These are phyloP conservation scores for Prunus persica DNA, from an alignment of 306 rosid species.

Conservation along the genomic window Prunus_persica_NCBIv2 NC_034009.1:18901501-18902000, in stretches of 20 bases:
- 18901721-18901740: constrained; percentile 13
- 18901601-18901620: background rate
- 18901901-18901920: no score
- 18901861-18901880: no score
- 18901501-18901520: background rate
- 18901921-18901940: no score
- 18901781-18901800: constrained; percentile 11
- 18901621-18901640: background rate
- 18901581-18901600: background rate
- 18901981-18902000: no score
- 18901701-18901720: constrained; percentile 5
- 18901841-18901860: background rate
- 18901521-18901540: background rate
- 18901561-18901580: constrained; percentile 6
- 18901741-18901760: constrained; percentile 23
- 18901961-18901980: no score
- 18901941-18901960: no score
- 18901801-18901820: background rate
- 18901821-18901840: background rate
- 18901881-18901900: no score
- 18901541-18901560: constrained; percentile 8
- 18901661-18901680: constrained; percentile 6
- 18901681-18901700: constrained; percentile 11
- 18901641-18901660: constrained; percentile 16
- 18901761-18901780: constrained; percentile 28